Base-by-base conservation (phyloP, 805 yeast genomes). In the Peterozyma toletana region DNA sequence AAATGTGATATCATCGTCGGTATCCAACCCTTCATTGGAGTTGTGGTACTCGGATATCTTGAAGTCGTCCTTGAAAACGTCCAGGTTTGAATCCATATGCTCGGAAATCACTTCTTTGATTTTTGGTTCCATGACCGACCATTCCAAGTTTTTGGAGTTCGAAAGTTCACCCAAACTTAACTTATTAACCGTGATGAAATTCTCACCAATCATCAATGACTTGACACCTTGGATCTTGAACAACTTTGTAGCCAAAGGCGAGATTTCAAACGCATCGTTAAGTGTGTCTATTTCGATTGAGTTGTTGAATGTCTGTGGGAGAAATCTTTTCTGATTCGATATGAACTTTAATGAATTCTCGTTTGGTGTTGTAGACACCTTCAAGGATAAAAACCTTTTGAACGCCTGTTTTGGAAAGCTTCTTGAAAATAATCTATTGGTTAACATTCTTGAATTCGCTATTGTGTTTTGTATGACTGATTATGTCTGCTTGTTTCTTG, bases 341-440 rank as follows among this genome's bases (percentile, higher is more conserved):
- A 81, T 66, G 55, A 81, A 84, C 55, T 84, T 84, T 44, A 84
- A 62, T 1, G 93, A 89, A 58, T 84, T 79, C 42, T 79, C 86
- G 54, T 83, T 83, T 11, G 93, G 93, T 0, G 93, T 84, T 1
- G 81, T 67, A 13, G 39, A 43, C 16, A 44, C 44, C 37, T 15
- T 73, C 56, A 0, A 87, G 66, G 49, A 73, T 66, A 38, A 69
- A 60, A 38, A 37, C 18, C 43, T 39, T 33, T 29, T 45, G 41
- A 21, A 7, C 7, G 27, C 7, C 7, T 21, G 27, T 21, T 21
- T 21, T 7, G 27, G 27, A 7, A 21, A 21, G 27, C 7, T 7
- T 21, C 7, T 4, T 21, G 7, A 21, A 21, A 7, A 4, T 21
- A 21, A 21, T 21, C 27, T 21, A 21, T 7, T 44, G 9, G 37